Evolutionary conservation across 129 eudicot genomes (phyloP), one percentile per base, ranked within the genome.

Genomic region (Flaveria ramosissima): DNA sequence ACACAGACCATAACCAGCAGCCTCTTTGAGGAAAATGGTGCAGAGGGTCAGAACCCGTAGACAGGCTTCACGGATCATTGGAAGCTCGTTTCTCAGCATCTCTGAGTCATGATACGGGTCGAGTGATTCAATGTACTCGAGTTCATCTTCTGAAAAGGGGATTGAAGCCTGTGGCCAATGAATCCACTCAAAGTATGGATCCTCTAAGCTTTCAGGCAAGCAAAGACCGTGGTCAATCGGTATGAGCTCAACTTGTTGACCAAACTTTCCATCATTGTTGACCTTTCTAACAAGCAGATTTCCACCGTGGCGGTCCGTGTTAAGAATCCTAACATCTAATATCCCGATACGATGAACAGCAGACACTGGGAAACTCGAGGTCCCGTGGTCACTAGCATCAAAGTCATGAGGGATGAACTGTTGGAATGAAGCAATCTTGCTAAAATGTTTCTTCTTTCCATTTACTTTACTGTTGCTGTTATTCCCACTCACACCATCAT

Each of bases 131-230:
- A 94, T 94, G 82, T 94, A 94, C 62, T 87, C 92, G 2, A 94
- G 90, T 72, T 94, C 99, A n/a, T 89, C 99, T 20, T 94, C 99
- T 6, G 97, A 89, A 83, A 94, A 94, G 1, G 99, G 99, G 6
- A 94, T 86, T 1, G 99, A 91, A 47, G 99, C 90, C 78, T 94
- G 99, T 30, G 99, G 97, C 99, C 99, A 94, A 45, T 94, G 99
- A 47, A 94, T 89, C 99, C 99, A 94, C 84, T 94, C 99, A 59
- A 89, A 94, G 77, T 91, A 94, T 0, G 99, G 99, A 67, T 94
- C 99, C 78, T 94, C 99, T 76, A 94, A 76, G 39, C 88, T 82
- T 74, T 94, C 99, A 8, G 99, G 99, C 80, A 94, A 65, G 74
- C 99, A 89, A 3, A 94, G 97, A 23, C 99, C 99, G 43, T 94